Conservation (phyloP, 2,329 filamentous ascomycete species). For the Lasiodiplodia citricola region DNA sequence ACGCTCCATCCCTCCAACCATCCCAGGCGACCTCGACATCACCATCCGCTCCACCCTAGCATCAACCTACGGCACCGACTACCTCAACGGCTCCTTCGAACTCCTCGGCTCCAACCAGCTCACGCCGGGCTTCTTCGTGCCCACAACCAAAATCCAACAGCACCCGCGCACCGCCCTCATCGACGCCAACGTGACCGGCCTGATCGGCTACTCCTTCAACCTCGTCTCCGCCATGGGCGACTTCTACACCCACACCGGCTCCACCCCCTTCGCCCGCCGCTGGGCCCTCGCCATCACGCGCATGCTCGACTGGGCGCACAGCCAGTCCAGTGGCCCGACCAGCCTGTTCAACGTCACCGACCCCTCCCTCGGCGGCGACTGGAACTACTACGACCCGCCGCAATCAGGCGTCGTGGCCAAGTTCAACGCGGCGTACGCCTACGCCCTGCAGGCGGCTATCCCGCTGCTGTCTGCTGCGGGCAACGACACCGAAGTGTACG, state of each 20-base stretch:
- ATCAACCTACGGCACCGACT: slow-evolving; percentile 36
- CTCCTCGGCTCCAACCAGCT: slow-evolving; percentile 39
- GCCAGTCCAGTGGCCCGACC: slow-evolving; percentile 32
- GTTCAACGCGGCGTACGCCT: slow-evolving; percentile 43
- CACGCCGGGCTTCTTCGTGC: slow-evolving; percentile 40
- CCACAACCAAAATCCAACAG: slow-evolving; percentile 42
- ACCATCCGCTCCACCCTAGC: slow-evolving; percentile 34
- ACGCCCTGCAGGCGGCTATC: slow-evolving; percentile 37
- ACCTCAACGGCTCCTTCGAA: slow-evolving; percentile 36
- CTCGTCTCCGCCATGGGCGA: slow-evolving; percentile 37
- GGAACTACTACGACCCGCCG: slow-evolving; percentile 44
- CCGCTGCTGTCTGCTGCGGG: slow-evolving; percentile 33
- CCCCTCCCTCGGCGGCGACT: slow-evolving; percentile 39
- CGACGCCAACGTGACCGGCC: slow-evolving; percentile 36
- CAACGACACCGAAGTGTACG: slow-evolving; percentile 32
- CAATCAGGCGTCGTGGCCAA: slow-evolving; percentile 39
- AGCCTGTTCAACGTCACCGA: slow-evolving; percentile 37
- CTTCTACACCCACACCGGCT: slow-evolving; percentile 39
- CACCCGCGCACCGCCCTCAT: slow-evolving; percentile 30
- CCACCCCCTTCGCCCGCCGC: slow-evolving; percentile 32
- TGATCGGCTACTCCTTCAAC: slow-evolving; percentile 45
- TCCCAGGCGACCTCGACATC: slow-evolving; percentile 37
- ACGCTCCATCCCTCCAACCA: no score
- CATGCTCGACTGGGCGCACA: slow-evolving; percentile 46
- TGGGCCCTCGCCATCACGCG: slow-evolving; percentile 37